phyloP scores from a whole-genome alignment of 352 stramenopile genomes.

The Lagenidium sp. region DNA sequence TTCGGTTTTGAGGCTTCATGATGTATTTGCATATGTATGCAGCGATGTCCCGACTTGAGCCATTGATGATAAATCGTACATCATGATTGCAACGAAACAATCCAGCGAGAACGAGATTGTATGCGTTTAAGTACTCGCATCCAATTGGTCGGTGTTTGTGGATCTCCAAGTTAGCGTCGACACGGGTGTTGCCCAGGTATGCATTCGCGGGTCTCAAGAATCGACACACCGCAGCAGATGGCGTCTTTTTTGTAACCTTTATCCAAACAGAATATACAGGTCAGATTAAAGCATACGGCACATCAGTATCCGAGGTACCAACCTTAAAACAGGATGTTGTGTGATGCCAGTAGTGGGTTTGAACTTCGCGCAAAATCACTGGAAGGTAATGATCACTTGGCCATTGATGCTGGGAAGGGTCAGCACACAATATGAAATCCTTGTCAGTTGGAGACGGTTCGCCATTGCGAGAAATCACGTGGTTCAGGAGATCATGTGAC shows the following conservation, averaged over 20 bases:
- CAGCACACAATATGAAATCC: too few species aligned
- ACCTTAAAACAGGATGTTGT: conserved; percentile 3
- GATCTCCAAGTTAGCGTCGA: neutral
- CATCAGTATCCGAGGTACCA: too few species aligned
- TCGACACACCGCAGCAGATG: neutral
- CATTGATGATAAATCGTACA: neutral
- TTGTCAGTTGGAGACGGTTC: too few species aligned
- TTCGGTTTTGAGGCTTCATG: conserved; percentile 2
- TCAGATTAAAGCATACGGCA: too few species aligned
- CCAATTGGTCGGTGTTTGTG: neutral
- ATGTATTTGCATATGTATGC: conserved; percentile 6
- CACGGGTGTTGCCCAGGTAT: neutral
- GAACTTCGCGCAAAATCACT: neutral
- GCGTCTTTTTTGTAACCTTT: conserved; percentile 1
- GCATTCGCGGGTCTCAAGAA: neutral
- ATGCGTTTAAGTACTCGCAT: conserved; percentile 9
- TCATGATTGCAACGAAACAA: conserved; percentile 7
- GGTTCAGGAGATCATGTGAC: too few species aligned
- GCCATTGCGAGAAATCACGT: too few species aligned
- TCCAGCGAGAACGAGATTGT: neutral
- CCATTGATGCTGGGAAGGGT: too few species aligned
- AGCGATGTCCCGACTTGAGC: conserved; percentile 1
- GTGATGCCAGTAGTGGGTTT: conserved; percentile 1
- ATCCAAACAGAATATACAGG: too few species aligned
- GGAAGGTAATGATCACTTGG: neutral